Evolutionary conservation across 495 filamentous ascomycete genomes (phyloP), one percentile per base, ranked within the genome.

Genomic region (Margaritispora aquatica): DNA sequence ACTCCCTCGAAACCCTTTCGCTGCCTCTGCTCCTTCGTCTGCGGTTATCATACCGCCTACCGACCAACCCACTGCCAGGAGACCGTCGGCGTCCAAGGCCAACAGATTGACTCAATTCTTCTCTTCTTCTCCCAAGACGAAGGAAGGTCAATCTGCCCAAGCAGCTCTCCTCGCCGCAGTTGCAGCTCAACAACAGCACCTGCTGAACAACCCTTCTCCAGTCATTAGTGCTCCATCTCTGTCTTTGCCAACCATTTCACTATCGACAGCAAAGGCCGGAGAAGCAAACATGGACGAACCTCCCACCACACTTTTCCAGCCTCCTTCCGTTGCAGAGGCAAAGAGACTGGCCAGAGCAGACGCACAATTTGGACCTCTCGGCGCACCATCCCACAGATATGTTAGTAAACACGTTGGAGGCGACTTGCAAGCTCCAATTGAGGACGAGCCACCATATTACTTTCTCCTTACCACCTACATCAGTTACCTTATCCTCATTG

Each of bases 391-490:
- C 65, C 94, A 98, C 71, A 83, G 86, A 58, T 96, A 95, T 74
- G 84, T 89, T 63, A 96, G 92, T 73, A 82, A 84, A 66, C 88
- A 92, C 72, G 82, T 84, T 56, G 93, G 91, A 54, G 81, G 83
- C 66, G 80, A 81, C 48, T 86, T 97, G 57, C 84, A 85, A 46
- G 83, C 90, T 29, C 91, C 92, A 3, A 77, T 97, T 59, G 89
- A 95, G 69, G 94, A 98, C 65, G 94, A 97, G 72, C 94, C 94
- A 20, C 90, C 93, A 20, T 97, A 97, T 77, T 97, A 92, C 76
- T 96, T 88, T 71, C 81, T 98, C 65, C 79, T 97, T 63, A 96
- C 94, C 24, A 98, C 94, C 56, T 97, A 97, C 76, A 87, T 98
- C 69, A 95, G 89, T 71, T 98, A 97, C 73, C 79, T 98, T 64